A percentile compares a stretch with the other conserved stretches of the same genome.
These are phyloP conservation scores for Tilletia indica DNA, from an alignment of 1,284 basidiomycete genomes.

Conservation along the genomic window DNA sequence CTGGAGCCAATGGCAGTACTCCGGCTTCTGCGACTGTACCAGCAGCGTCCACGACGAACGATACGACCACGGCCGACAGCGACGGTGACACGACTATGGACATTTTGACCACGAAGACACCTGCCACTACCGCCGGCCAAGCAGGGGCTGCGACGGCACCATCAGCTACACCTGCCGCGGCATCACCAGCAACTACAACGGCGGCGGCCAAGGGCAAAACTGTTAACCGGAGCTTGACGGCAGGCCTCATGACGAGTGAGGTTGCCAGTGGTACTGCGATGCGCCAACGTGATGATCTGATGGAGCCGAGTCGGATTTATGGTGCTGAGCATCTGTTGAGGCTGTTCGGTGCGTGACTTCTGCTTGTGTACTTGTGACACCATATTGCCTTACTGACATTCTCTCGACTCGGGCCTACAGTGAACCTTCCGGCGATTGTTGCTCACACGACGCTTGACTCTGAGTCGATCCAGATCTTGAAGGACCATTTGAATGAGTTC, in stretches of 20 bases:
- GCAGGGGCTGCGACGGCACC: background rate
- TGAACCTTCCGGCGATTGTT: constrained; percentile 71
- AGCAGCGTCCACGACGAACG: background rate
- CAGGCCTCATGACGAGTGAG: background rate
- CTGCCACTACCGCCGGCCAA: background rate
- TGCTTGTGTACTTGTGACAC: background rate
- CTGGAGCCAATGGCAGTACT: too few relatives aligned
- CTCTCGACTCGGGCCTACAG: constrained; percentile 43
- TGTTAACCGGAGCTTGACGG: background rate
- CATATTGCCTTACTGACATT: background rate
- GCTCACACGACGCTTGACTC: constrained; percentile 85
- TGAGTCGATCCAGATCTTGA: constrained; percentile 76
- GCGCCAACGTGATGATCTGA: constrained; percentile 64
- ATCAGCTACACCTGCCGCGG: background rate
- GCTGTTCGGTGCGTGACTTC: constrained; percentile 73
- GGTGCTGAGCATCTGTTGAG: constrained; percentile 91
- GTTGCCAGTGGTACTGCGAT: background rate
- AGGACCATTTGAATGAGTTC: constrained; percentile 86
- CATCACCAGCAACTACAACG: background rate
- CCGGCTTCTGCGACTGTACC: too few relatives aligned
- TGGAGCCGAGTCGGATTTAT: constrained; percentile 85
- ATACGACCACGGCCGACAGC: background rate
- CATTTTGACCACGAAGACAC: background rate
- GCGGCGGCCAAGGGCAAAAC: background rate
- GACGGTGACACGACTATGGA: background rate